A percentile compares a stretch with the other conserved stretches of the same genome.
Evolutionary conservation across 805 yeast species (phyloP).

Genomic region (Saturnispora galanensis): DNA sequence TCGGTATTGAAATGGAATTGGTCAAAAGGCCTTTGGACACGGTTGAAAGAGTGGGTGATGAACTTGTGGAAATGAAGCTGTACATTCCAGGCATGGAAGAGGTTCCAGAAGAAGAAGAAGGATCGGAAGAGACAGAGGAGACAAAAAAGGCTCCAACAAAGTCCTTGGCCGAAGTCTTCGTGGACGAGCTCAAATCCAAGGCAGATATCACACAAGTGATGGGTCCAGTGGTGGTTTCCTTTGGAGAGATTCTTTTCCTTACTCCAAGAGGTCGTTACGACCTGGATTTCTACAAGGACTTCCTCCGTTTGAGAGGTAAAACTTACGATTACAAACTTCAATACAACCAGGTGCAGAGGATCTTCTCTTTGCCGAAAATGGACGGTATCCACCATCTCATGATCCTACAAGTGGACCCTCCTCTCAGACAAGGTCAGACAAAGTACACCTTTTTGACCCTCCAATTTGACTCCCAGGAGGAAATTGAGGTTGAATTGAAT

Average conservation of each 20-base stretch:
- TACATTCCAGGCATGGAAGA: constrained; percentile 71
- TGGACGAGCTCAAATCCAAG: constrained; percentile 82
- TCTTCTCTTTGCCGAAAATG: constrained; percentile 87
- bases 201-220: constrained; percentile 93
- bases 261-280: constrained; percentile 99
- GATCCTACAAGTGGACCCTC: constrained; percentile 90
- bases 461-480: constrained; percentile 87
- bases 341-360: constrained; percentile 79
- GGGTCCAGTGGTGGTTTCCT: constrained; percentile 91
- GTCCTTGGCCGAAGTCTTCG: constrained; percentile 74
- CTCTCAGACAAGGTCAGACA: constrained; percentile 96
- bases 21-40: constrained; percentile 34
- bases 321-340: constrained; percentile 95
- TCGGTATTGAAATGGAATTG: constrained; percentile 74
- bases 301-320: constrained; percentile 89
- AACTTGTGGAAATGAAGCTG: constrained; percentile 87
- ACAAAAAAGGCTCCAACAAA: constrained; percentile 21
- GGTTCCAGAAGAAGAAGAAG: constrained; percentile 16
- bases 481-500: constrained; percentile 81
- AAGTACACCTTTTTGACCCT: constrained; percentile 85
- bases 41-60: constrained; percentile 76
- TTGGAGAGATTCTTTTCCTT: constrained; percentile 80
- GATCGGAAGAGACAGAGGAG: constrained; percentile 27
- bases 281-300: constrained; percentile 81
- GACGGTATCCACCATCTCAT: constrained; percentile 87